Evolutionary conservation across 140 eudicot species (phyloP), one percentile per base, ranked within the genome.

Genomic region (Flaveria floridana): DNA sequence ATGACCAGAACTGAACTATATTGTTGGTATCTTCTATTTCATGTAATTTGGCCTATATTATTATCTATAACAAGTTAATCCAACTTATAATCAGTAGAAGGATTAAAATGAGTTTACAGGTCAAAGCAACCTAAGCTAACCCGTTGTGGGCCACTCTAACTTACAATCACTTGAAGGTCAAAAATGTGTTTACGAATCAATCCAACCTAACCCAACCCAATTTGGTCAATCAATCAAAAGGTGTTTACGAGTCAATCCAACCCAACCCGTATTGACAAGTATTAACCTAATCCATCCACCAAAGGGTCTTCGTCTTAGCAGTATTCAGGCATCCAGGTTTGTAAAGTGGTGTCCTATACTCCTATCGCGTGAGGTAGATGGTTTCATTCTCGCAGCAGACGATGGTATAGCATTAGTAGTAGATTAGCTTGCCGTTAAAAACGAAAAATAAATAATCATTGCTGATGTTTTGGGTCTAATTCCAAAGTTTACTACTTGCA

Each of bases 401-500:
- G 37, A 30, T 30, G 37, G 6, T 30, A 30, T 30, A 30, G 37
- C 4, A 30, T 30, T 30, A 30, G 37, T 3, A 30, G 37, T 30
- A 30, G 37, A 30, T 30, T 30, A 30, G 37, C 37, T 3, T 30
- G 37, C 37, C 1, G 37, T 30, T 30, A 30, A 30, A 30, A 30
- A 30, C 37, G 4, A 30, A 5, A 30, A 30, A 30, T 3, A 30
- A 30, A 30, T 30, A 30, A 30, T 30, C 37, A 0, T 30, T 30
- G 37, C 37, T 30, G 37, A 30, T 30, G 37, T 30, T 6, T 48
- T 7, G 37, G 73, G 51, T 64, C 73, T 72, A 15, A 76, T 64
- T 47, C 15, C 20, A 42, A 25, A 37, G 34, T 46, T 65, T 59
- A 21, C 42, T 52, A 28, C 42, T 52, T 84, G 86, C 68, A 91